Percentiles rank a stretch among this genome's conserved stretches.
Conservation (phyloP, 768 basidiomycete genomes). For the Calocera viscosa region DNA sequence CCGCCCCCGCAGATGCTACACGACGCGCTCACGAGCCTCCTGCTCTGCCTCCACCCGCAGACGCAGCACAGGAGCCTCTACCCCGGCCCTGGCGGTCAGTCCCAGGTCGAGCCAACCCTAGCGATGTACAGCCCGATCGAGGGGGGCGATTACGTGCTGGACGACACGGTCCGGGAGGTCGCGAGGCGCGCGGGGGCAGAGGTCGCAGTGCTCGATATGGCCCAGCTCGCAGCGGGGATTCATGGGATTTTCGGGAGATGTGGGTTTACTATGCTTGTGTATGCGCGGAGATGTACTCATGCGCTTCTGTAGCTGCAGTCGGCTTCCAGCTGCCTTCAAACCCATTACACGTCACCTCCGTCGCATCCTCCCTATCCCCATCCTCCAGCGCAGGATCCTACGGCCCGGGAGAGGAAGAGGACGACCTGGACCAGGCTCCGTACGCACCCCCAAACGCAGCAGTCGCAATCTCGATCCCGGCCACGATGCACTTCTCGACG, state of each 20-base stretch:
- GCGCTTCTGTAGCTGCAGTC: conserved; percentile 43
- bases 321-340: conserved; percentile 56
- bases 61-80: conserved; percentile 63
- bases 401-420: conserved; percentile 34
- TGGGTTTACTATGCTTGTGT: conserved; percentile 23
- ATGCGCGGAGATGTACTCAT: conserved; percentile 1
- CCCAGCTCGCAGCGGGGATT: conserved; percentile 77
- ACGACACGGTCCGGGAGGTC: conserved; percentile 64
- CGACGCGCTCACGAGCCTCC: conserved; percentile 60
- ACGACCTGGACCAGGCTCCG: conserved; percentile 29
- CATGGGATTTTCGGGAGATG: conserved; percentile 62
- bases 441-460: conserved; percentile 12
- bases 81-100: conserved; percentile 36
- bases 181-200: conserved; percentile 64
- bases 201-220: conserved; percentile 69
- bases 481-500: conserved; percentile 2
- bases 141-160: conserved; percentile 73
- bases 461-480: conserved; percentile 1
- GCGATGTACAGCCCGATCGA: conserved; percentile 78
- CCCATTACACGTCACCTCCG: conserved; percentile 53
- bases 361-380: conserved; percentile 24
- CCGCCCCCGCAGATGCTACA: conserved; percentile 67
- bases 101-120: conserved; percentile 64
- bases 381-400: conserved; percentile 16
- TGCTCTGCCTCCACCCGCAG: conserved; percentile 68